A percentile compares a stretch with the other conserved stretches of the same genome.
Conservation (phyloP, 2,329 filamentous ascomycete species). For the Elsinoe necatrix region DNA sequence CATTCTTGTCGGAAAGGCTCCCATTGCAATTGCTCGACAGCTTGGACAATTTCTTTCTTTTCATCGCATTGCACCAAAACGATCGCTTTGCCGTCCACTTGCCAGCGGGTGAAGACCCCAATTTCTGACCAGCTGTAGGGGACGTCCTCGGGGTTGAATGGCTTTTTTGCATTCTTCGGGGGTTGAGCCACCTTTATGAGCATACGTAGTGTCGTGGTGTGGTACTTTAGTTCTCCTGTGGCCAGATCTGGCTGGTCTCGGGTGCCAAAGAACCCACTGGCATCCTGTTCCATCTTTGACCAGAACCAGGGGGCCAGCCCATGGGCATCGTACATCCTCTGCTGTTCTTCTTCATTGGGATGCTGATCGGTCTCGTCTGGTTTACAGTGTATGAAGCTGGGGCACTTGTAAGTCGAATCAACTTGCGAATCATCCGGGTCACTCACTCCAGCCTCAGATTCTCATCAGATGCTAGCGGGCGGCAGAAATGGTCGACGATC, state of each 20-base stretch:
- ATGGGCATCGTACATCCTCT: not conserved
- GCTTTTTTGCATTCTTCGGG: not conserved
- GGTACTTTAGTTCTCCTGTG: not conserved
- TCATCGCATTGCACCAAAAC: slow-evolving; percentile 8
- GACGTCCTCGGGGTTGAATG: not conserved
- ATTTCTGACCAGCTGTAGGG: not conserved
- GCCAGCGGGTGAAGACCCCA: slow-evolving; percentile 2
- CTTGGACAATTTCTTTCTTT: not conserved
- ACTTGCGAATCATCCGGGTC: too few species aligned
- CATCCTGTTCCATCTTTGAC: slow-evolving; percentile 1
- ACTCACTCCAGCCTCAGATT: not conserved
- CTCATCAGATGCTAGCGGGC: not conserved
- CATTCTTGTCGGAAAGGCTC: not conserved
- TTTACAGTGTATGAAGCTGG: too few species aligned
- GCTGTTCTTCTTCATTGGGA: not conserved
- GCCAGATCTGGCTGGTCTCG: not conserved
- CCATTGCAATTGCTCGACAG: not conserved
- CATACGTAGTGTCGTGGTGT: not conserved
- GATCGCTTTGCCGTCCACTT: not conserved
- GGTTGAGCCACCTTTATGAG: slow-evolving; percentile 4
- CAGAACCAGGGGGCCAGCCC: not conserved
- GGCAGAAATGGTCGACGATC: not conserved
- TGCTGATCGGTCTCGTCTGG: not conserved
- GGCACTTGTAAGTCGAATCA: too few species aligned
- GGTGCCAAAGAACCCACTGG: not conserved